A percentile compares a stretch with the other conserved stretches of the same genome.
Evolutionary conservation across 2,329 filamentous ascomycete genomes (phyloP).

Genomic region (Monosporascus sp.): DNA sequence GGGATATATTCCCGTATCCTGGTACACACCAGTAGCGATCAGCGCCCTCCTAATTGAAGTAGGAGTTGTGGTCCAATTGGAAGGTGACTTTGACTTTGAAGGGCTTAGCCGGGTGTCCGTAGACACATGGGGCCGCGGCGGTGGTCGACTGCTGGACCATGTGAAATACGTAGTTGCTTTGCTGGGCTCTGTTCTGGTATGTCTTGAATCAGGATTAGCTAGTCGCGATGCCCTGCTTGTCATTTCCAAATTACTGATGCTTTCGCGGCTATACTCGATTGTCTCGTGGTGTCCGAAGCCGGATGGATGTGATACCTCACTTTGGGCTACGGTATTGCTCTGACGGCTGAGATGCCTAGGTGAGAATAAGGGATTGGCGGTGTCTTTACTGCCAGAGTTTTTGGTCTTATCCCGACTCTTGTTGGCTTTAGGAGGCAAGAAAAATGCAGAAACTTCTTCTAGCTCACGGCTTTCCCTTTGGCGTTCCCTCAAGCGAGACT

Average conservation of each 20-base stretch:
- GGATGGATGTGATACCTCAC: neutral
- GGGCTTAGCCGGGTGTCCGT: neutral
- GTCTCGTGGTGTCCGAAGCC: neutral
- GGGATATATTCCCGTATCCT: slow-evolving; percentile 13
- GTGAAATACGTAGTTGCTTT: slow-evolving; percentile 20
- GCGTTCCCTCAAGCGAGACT: slow-evolving; percentile 15
- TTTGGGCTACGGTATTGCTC: neutral
- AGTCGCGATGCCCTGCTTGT: neutral
- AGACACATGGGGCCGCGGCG: slow-evolving; percentile 3
- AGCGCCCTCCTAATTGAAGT: slow-evolving; percentile 13
- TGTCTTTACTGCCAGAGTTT: neutral
- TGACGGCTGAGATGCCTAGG: neutral
- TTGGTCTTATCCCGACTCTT: slow-evolving; percentile 3
- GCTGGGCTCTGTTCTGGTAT: slow-evolving; percentile 7
- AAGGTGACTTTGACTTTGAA: slow-evolving; percentile 3
- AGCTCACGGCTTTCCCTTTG: slow-evolving; percentile 28
- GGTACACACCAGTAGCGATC: slow-evolving; percentile 20
- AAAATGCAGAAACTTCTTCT: slow-evolving; percentile 33
- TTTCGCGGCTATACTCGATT: neutral
- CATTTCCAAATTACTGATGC: neutral
- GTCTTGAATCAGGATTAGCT: neutral
- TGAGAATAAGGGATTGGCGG: neutral
- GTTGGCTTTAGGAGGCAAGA: slow-evolving; percentile 17
- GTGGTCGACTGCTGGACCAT: slow-evolving; percentile 21
- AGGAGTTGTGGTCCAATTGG: slow-evolving; percentile 14